These are phyloP conservation scores for Hura crepitans DNA, from an alignment of 441 rosid species.

Conservation along the genomic window DNA sequence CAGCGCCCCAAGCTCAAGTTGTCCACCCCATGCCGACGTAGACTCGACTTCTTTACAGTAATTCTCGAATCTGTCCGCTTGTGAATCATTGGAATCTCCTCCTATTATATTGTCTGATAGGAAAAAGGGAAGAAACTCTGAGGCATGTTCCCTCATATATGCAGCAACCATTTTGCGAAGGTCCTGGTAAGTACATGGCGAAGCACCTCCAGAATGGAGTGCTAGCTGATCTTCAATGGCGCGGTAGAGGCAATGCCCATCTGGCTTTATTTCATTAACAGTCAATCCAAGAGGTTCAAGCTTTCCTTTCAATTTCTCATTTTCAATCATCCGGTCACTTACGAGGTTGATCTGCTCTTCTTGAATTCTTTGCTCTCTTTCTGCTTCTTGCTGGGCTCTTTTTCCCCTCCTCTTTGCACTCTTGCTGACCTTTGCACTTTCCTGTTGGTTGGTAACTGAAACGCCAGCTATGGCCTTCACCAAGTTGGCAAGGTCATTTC, in stretches of 20 bases:
- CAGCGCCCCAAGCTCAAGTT: slow-evolving; percentile 75
- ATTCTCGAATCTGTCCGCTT: slow-evolving; percentile 60
- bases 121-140: slow-evolving; percentile 66
- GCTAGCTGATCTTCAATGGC: slow-evolving; percentile 85
- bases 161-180: slow-evolving; percentile 79
- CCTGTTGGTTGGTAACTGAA: slow-evolving; percentile 51
- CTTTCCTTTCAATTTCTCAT: slow-evolving; percentile 59
- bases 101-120: slow-evolving; percentile 44
- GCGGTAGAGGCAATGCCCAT: slow-evolving; percentile 86
- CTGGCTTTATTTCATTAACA: slow-evolving; percentile 71
- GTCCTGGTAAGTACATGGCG: slow-evolving; percentile 58
- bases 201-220: slow-evolving; percentile 50
- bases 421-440: slow-evolving; percentile 65
- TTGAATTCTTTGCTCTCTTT: slow-evolving; percentile 77
- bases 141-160: slow-evolving; percentile 61
- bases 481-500: slow-evolving; percentile 57
- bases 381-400: slow-evolving; percentile 88
- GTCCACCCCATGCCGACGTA: slow-evolving; percentile 90
- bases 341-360: slow-evolving; percentile 71
- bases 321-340: slow-evolving; percentile 63
- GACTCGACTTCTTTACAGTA: slow-evolving; percentile 81
- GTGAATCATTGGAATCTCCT: slow-evolving; percentile 36
- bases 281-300: slow-evolving; percentile 69
- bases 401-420: slow-evolving; percentile 72
- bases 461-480: slow-evolving; percentile 89